Conservation (phyloP, 2,329 filamentous ascomycete genomes). For the Clarireedia paspali region DNA sequence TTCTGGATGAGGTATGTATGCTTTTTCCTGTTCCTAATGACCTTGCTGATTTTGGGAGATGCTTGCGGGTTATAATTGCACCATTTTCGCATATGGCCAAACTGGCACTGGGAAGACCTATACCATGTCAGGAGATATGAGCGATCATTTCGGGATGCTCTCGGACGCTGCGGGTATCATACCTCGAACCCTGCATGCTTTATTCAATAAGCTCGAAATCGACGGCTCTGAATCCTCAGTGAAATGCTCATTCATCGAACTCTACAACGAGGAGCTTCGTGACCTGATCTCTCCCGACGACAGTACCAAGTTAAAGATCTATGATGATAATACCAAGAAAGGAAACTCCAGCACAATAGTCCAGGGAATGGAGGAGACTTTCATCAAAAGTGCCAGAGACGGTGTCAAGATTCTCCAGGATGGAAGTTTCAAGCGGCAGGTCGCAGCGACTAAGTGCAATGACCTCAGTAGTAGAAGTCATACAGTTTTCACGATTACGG, state of each 20-base stretch:
- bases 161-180: constrained; percentile 94
- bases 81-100: constrained; percentile 96
- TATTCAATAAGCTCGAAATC: constrained; percentile 77
- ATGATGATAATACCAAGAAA: constrained; percentile 79
- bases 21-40: background rate
- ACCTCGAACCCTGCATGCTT: constrained; percentile 76
- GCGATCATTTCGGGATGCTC: constrained; percentile 72
- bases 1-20: constrained; percentile 73
- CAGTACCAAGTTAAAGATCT: constrained; percentile 84
- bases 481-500: constrained; percentile 93
- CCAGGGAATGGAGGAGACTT: constrained; percentile 95
- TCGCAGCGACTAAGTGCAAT: constrained; percentile 99
- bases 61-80: constrained; percentile 91
- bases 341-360: constrained; percentile 82
- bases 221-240: constrained; percentile 79
- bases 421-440: constrained; percentile 89
- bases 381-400: constrained; percentile 76
- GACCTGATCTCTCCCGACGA: constrained; percentile 83
- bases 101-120: constrained; percentile 98
- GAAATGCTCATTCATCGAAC: constrained; percentile 96
- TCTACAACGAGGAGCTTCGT: constrained; percentile 95
- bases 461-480: constrained; percentile 95
- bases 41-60: constrained; percentile 49
- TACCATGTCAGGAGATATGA: constrained; percentile 98
- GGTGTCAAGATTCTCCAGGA: constrained; percentile 84